Evolutionary conservation across 148 eudicot species (phyloP).

Genomic region (Rhododendron henanense): DNA sequence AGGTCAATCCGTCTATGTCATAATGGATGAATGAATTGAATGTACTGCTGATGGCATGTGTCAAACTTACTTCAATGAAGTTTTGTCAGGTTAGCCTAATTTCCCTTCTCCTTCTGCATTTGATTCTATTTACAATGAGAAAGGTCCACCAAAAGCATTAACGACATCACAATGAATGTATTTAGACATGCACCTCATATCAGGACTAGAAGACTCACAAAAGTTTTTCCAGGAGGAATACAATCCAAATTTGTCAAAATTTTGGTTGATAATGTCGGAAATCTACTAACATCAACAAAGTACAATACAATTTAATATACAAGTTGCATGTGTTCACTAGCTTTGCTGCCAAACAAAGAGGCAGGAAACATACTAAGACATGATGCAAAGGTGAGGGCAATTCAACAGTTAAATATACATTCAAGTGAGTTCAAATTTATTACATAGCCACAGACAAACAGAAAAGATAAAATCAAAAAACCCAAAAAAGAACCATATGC

Average conservation of each 20-base stretch:
- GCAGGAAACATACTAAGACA: conserved; percentile 10
- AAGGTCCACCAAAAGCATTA: neutral
- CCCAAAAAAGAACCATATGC: conserved; percentile 18
- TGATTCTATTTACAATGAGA: neutral
- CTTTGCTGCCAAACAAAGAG: conserved; percentile 4
- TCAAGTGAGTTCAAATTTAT: conserved; percentile 31
- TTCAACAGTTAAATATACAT: conserved; percentile 36
- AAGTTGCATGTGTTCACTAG: conserved; percentile 10
- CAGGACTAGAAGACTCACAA: neutral
- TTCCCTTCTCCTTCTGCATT: neutral
- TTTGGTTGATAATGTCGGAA: neutral
- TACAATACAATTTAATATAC: conserved; percentile 18
- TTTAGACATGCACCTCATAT: neutral
- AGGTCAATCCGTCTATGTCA: neutral
- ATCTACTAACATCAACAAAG: neutral
- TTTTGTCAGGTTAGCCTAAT: neutral
- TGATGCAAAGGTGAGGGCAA: conserved; percentile 21
- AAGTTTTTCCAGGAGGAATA: neutral
- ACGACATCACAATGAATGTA: neutral
- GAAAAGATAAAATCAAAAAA: conserved; percentile 7
- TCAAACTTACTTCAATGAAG: neutral
- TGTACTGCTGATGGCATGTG: neutral
- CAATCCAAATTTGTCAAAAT: neutral
- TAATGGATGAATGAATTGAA: neutral
- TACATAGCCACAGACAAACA: conserved; percentile 29